A percentile compares a stretch with the other conserved stretches of the same genome.
These are phyloP conservation scores for Musa schizocarpa DNA, from an alignment of 176 grass and related monocot genomes.

Conservation along the genomic window DNA sequence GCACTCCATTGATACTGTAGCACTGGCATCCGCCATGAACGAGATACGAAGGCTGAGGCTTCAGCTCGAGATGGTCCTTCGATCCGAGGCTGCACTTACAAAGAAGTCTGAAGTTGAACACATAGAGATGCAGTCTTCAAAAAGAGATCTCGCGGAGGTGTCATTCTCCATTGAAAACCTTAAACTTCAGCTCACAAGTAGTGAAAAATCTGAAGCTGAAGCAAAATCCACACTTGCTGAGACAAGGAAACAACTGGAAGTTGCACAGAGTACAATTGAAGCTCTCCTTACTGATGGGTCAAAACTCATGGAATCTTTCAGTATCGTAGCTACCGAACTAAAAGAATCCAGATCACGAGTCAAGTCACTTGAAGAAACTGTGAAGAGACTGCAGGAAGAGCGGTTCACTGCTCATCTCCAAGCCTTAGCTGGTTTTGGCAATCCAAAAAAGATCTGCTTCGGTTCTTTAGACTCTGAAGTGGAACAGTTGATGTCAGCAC, in stretches of 20 bases:
- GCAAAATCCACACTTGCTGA: constrained; percentile 47
- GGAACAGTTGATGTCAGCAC: constrained; percentile 30
- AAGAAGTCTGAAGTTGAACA: constrained; percentile 8
- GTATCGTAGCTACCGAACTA: constrained; percentile 71
- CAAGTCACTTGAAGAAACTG: constrained; percentile 49
- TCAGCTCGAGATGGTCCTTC: constrained; percentile 38
- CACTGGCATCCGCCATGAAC: constrained; percentile 56
- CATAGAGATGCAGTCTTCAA: constrained; percentile 20
- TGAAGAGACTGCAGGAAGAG: constrained; percentile 19
- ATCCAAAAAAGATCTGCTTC: constrained; percentile 10
- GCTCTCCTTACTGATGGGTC: constrained; percentile 82
- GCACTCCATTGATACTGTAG: constrained; percentile 65
- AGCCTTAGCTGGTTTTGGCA: neutral
- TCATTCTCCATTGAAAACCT: constrained; percentile 46
- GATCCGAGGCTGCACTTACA: constrained; percentile 9
- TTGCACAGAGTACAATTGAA: constrained; percentile 57
- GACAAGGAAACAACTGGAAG: constrained; percentile 66
- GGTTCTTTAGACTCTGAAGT: constrained; percentile 32
- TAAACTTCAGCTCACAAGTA: constrained; percentile 13
- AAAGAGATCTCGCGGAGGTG: constrained; percentile 46
- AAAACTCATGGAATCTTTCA: constrained; percentile 95
- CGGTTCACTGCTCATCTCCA: neutral
- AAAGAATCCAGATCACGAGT: constrained; percentile 74
- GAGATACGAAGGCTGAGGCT: constrained; percentile 63
- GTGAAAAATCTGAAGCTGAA: constrained; percentile 40